Evolutionary conservation across 2,329 filamentous ascomycete genomes (phyloP), one percentile per base, ranked within the genome.

Genomic region (Aureobasidium melanogenum): DNA sequence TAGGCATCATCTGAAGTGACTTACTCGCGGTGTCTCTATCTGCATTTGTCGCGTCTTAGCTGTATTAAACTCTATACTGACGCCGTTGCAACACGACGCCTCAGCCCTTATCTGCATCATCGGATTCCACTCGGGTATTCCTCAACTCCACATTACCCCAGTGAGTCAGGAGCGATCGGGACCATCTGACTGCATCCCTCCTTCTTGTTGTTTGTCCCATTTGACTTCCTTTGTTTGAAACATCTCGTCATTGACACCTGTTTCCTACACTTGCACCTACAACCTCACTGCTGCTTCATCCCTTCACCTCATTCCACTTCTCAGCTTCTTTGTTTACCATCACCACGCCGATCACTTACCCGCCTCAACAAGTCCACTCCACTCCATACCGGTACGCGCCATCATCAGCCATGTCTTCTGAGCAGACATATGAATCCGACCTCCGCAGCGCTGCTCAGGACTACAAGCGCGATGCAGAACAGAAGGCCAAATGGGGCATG

Each of bases 391-490:
- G 14, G 30, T 19, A 26, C 10, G 47, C 5, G 26, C 14, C 24
- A 6, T 30, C 48, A 14, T n/a, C 62, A 66, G 68, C 51, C 71
- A 79, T 79, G 76, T 73, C 76, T 66, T 70, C 75, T 67, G 74
- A 78, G 67, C 76, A 78, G 70, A 72, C 74, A 69, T 73, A 77
- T 61, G 77, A 76, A 67, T 70, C 73, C 70, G 82, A 85, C 69
- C 75, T 84, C 64, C 82, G 82, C 69, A 78, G 77, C 70, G 73
- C 73, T 66, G 76, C 80, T 68, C 79, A 79, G 68, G 79, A 81
- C 67, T 79, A 75, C 73, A 76, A 78, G 66, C 79, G 79, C 69
- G 76, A 76, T 68, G 76, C 77, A 69, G 75, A 77, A 65, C 76
- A 72, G 66, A 76, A 79, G 70, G 72, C 75, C 66, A 82, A 82